phyloP scores from a whole-genome alignment of 2,329 filamentous ascomycete genomes.

The Fusarium neocosmosporiellum region DNA sequence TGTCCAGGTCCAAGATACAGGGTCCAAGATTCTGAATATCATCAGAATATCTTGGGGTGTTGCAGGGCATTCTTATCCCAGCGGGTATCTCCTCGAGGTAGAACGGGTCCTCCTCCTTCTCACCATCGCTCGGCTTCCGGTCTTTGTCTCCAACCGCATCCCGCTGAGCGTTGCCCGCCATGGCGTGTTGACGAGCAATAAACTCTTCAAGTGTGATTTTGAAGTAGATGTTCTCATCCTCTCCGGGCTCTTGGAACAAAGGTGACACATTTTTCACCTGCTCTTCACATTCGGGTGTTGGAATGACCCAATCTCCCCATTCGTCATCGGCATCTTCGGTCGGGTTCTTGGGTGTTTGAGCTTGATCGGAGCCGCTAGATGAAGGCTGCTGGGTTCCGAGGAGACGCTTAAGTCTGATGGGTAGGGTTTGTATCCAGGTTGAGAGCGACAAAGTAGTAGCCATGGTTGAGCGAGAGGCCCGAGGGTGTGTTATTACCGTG shows the following conservation, averaged over 20 bases:
- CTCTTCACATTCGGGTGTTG: neutral
- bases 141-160: neutral
- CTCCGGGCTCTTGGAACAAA: neutral
- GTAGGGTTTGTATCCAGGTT: neutral
- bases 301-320: neutral
- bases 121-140: neutral
- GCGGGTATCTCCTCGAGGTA: neutral
- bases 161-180: neutral
- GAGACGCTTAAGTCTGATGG: neutral
- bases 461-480: neutral
- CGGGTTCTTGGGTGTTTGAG: neutral
- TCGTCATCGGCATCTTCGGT: neutral
- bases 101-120: neutral
- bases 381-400: neutral
- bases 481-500: neutral
- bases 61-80: neutral
- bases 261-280: neutral
- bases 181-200: neutral
- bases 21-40: neutral
- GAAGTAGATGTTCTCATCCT: neutral
- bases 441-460: neutral
- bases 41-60: neutral
- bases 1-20: neutral
- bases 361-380: neutral
- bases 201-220: neutral